These are phyloP conservation scores for Fusarium chuoi DNA, from an alignment of 2,329 filamentous ascomycete genomes.

Conservation along the genomic window DNA sequence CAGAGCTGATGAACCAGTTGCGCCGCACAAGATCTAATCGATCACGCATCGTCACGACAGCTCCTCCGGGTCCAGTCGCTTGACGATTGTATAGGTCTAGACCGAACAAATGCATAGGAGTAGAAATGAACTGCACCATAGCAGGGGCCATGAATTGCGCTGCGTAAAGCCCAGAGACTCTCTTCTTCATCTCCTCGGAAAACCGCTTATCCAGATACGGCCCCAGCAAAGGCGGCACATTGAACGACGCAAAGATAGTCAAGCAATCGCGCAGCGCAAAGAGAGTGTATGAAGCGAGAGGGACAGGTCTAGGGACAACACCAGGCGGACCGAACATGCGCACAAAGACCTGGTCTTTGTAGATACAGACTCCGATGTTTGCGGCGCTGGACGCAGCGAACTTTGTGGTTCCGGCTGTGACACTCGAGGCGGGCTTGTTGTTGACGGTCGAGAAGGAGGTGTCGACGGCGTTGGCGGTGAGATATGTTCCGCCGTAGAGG, in stretches of 20 bases:
- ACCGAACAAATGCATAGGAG: constrained; percentile 85
- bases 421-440: constrained; percentile 65
- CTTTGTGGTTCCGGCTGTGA: constrained; percentile 81
- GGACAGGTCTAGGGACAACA: constrained; percentile 65
- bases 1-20: constrained; percentile 79
- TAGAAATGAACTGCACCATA: constrained; percentile 80
- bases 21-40: constrained; percentile 73
- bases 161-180: constrained; percentile 65
- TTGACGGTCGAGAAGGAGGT: constrained; percentile 75
- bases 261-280: constrained; percentile 87
- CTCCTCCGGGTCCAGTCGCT: constrained; percentile 44
- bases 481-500: constrained; percentile 89
- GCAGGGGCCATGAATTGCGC: constrained; percentile 87
- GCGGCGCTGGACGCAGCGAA: constrained; percentile 83
- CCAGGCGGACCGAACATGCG: constrained; percentile 78
- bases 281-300: constrained; percentile 76
- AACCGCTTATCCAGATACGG: constrained; percentile 70
- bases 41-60: constrained; percentile 59
- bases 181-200: constrained; percentile 57
- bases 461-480: constrained; percentile 88
- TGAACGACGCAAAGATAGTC: constrained; percentile 93
- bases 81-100: constrained; percentile 86
- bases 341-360: constrained; percentile 90
- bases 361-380: constrained; percentile 86
- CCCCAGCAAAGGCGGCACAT: constrained; percentile 82